These are phyloP conservation scores for Desmodesmus armatus DNA, from an alignment of 139 green algal species.

Conservation along the genomic window DNA sequence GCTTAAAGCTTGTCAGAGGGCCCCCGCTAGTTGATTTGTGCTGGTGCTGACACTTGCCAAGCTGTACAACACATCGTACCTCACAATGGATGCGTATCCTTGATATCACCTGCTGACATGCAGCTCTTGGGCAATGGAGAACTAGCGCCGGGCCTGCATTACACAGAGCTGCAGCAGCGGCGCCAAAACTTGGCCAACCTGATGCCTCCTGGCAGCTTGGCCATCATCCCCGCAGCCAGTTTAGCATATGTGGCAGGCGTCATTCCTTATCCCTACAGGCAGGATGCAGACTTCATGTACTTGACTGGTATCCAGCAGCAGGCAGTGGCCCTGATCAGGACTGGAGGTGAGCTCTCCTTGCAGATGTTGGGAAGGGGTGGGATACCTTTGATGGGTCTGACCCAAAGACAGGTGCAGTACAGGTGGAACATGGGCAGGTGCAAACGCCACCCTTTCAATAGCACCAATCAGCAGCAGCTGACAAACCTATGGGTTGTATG, in stretches of 20 bases:
- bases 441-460: no score
- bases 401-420: no score
- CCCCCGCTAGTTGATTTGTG: no score
- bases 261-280: slow-evolving; percentile 87
- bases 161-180: slow-evolving; percentile 65
- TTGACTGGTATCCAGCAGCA: slow-evolving; percentile 89
- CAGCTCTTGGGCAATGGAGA: slow-evolving; percentile 69
- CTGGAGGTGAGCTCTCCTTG: not conserved
- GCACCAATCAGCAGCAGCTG: no score
- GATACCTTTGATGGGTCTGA: no score
- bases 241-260: slow-evolving; percentile 79
- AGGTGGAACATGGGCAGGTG: no score
- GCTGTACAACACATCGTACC: no score
- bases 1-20: no score
- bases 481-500: no score
- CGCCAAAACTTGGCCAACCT: slow-evolving; percentile 57
- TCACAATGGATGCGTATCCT: no score
- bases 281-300: slow-evolving; percentile 90
- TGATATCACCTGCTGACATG: not conserved
- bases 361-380: no score
- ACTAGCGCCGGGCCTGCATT: slow-evolving; percentile 70
- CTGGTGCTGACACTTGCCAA: no score
- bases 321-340: slow-evolving; percentile 61
- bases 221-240: slow-evolving; percentile 74
- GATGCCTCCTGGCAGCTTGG: slow-evolving; percentile 73